Conservation (phyloP, 1,284 basidiomycete genomes). For the Peniophora sp. region DNA sequence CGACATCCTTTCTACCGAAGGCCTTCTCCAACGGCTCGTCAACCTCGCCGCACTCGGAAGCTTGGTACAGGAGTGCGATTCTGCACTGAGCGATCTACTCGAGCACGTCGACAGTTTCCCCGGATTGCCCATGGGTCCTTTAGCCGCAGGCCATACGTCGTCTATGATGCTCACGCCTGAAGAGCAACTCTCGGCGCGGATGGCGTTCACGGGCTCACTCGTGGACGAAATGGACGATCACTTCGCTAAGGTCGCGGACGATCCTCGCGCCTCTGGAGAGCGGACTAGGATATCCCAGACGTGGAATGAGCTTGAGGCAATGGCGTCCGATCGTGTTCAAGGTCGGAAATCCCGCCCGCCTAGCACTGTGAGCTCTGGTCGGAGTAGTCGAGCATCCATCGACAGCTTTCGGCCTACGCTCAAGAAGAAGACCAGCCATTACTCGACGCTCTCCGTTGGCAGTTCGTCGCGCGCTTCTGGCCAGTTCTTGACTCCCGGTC, state of each 20-base stretch:
- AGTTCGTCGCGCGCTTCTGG: conserved; percentile 24
- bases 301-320: conserved; percentile 72
- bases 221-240: conserved; percentile 38
- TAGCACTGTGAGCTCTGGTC: conserved; percentile 51
- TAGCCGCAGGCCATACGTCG: conserved; percentile 42
- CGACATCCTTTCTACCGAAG: conserved; percentile 47
- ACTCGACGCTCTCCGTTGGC: conserved; percentile 42
- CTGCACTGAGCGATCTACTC: conserved; percentile 70
- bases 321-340: conserved; percentile 59
- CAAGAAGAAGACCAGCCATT: conserved; percentile 27
- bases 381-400: conserved; percentile 43
- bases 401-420: conserved; percentile 19
- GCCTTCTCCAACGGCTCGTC: conserved; percentile 42
- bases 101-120: conserved; percentile 78
- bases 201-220: conserved; percentile 49
- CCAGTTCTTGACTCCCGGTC: conserved; percentile 32
- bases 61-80: conserved; percentile 51
- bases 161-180: conserved; percentile 39
- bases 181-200: conserved; percentile 53
- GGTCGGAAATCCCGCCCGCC: conserved; percentile 55
- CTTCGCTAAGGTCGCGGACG: conserved; percentile 37
- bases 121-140: conserved; percentile 39
- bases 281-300: conserved; percentile 61
- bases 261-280: conserved; percentile 52
- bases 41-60: conserved; percentile 44